Evolutionary conservation across 768 basidiomycete genomes (phyloP).

Genomic region (Kondoa malvinella): DNA sequence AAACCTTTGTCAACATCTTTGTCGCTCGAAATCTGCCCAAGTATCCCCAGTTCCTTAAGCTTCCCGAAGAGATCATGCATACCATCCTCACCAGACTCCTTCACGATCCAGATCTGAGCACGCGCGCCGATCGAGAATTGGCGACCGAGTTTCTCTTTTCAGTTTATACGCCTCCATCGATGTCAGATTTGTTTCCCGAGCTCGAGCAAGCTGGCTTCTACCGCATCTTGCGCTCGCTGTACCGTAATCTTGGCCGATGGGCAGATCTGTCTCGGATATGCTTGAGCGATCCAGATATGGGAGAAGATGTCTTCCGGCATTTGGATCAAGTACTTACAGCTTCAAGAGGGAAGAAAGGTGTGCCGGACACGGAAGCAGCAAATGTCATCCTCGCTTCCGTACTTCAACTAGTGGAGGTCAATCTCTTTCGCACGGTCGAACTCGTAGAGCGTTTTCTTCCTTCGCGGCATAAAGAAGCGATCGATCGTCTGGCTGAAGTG

Average conservation of each 20-base stretch:
- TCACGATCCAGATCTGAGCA: constrained; percentile 53
- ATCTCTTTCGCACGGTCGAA: constrained; percentile 44
- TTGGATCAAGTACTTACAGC: constrained; percentile 20
- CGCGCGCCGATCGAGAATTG: constrained; percentile 82
- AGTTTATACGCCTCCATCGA: constrained; percentile 67
- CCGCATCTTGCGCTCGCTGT: constrained; percentile 67
- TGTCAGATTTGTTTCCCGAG: constrained; percentile 18
- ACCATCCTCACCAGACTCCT: constrained; percentile 61
- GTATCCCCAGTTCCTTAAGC: constrained; percentile 68
- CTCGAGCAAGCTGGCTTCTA: constrained; percentile 65
- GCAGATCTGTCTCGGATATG: constrained; percentile 53
- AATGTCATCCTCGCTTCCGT: constrained; percentile 44
- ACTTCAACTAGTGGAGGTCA: constrained; percentile 43
- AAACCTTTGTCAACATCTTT: constrained; percentile 83
- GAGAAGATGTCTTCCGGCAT: constrained; percentile 19
- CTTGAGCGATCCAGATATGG: constrained; percentile 52
- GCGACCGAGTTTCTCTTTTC: constrained; percentile 89
- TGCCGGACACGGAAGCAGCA: constrained; percentile 38
- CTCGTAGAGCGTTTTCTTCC: constrained; percentile 57
- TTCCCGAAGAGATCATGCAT: constrained; percentile 53
- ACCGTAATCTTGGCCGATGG: constrained; percentile 62
- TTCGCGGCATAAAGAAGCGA: constrained; percentile 46
- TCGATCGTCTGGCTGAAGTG: constrained; percentile 39
- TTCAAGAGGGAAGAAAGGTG: constrained; percentile 2
- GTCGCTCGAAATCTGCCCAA: constrained; percentile 91